Percentiles rank a stretch among this genome's conserved stretches.
Evolutionary conservation across 805 yeast genomes (phyloP).

Genomic region (Metschnikowia lunata): DNA sequence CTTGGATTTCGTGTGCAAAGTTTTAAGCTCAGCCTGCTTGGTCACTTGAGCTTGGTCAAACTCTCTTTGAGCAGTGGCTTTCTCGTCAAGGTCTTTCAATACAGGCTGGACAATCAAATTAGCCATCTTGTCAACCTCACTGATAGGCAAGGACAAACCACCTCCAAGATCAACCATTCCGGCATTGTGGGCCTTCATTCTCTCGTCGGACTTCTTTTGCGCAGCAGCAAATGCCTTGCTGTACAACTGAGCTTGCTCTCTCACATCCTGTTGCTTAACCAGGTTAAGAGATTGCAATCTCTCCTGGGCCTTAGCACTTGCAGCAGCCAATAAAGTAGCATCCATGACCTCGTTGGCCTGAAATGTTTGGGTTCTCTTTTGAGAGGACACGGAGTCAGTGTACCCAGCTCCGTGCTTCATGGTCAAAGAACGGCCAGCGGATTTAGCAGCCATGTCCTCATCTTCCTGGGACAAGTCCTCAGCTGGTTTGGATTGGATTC

Average conservation of each 20-base stretch:
- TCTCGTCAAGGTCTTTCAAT: conserved; percentile 61
- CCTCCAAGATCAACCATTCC: conserved; percentile 74
- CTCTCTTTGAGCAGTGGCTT: conserved; percentile 69
- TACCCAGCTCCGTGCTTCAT: conserved; percentile 34
- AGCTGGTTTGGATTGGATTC: conserved; percentile 23
- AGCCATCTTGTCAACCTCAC: conserved; percentile 79
- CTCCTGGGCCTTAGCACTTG: conserved; percentile 44
- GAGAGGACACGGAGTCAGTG: conserved; percentile 23
- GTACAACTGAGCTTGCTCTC: conserved; percentile 52
- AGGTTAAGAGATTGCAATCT: conserved; percentile 30
- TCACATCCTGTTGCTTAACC: conserved; percentile 29
- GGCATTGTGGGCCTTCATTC: conserved; percentile 49
- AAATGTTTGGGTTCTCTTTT: conserved; percentile 29
- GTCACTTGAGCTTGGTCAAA: conserved; percentile 32
- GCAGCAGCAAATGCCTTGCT: conserved; percentile 76
- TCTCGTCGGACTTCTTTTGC: conserved; percentile 57
- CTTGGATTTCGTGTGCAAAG: conserved; percentile 27
- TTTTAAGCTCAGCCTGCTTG: conserved; percentile 32
- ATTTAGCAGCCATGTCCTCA: conserved; percentile 48
- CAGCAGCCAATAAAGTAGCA: conserved; percentile 45
- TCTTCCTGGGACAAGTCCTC: conserved; percentile 39
- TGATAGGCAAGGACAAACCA: conserved; percentile 70
- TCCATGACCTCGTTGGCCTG: conserved; percentile 44
- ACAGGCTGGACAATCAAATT: conserved; percentile 78
- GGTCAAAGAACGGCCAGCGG: conserved; percentile 56